A percentile compares a stretch with the other conserved stretches of the same genome.
Evolutionary conservation across 176 grass and related monocot species (phyloP).

Genomic region (Alloteropsis semialata): DNA sequence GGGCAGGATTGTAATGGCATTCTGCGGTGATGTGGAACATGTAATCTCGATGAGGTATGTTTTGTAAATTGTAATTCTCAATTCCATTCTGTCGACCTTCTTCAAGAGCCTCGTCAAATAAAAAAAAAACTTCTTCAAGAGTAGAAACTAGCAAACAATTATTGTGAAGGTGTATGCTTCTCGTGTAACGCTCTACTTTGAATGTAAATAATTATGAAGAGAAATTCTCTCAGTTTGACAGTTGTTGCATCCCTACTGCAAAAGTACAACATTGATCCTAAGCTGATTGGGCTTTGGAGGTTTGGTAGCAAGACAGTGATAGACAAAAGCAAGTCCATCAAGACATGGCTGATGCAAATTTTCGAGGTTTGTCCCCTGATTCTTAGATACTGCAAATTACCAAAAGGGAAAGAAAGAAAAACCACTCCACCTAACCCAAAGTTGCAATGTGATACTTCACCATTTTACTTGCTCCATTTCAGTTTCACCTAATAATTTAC

Average conservation of each 20-base stretch:
- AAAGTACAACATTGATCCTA: slow-evolving; percentile 72
- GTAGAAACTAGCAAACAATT: background rate
- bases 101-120: no score
- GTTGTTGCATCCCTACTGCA: slow-evolving; percentile 60
- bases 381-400: no score
- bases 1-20: slow-evolving; percentile 85
- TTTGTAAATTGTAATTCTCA: background rate
- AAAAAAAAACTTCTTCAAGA: background rate
- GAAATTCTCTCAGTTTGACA: slow-evolving; percentile 21
- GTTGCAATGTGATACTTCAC: background rate
- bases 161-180: no score
- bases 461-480: slow-evolving; percentile 8
- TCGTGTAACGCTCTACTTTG: background rate
- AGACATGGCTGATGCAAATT: slow-evolving; percentile 88
- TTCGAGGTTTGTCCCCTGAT: slow-evolving; percentile 78
- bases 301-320: slow-evolving; percentile 90
- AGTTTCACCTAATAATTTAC: background rate
- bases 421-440: slow-evolving; percentile 13
- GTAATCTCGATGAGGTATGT: slow-evolving; percentile 82
- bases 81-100: background rate
- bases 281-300: slow-evolving; percentile 66
- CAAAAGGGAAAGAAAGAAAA: background rate
- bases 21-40: slow-evolving; percentile 78
- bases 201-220: slow-evolving; percentile 27
- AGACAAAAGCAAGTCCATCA: slow-evolving; percentile 96